Evolutionary conservation across 2,329 filamentous ascomycete genomes (phyloP), one percentile per base, ranked within the genome.

Genomic region (Ophiostoma novo-ulmi): DNA sequence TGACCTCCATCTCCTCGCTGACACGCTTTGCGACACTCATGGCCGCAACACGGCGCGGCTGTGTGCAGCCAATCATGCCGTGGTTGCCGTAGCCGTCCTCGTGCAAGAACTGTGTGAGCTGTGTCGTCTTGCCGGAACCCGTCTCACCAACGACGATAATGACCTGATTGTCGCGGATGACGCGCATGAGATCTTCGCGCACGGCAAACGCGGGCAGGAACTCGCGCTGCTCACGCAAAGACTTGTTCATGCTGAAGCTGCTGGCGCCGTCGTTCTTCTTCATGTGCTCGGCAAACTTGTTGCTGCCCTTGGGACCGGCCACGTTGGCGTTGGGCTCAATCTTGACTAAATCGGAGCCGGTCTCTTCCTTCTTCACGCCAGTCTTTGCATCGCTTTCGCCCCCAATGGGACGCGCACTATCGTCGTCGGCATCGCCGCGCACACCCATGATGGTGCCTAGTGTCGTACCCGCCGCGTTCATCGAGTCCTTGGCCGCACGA

Each of bases 21-120:
- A 99, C 95, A 83, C 95, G 93, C 80, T 98, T 98, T 1, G 95
- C 95, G 38, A 99, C 95, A 81, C 94, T 97, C 95, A 99, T 99
- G 31, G 95, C 95, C 35, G 95, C 95, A 44, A 99, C 96, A 84
- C 95, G 91, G 76, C 95, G 88, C 69, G 95, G 95, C 75, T 99
- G 95, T 1, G 95, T 99, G 78, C 95, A 99, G 5, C 93, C 94
- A 75, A 99, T 98, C 85, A 97, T 89, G 67, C 95, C 95, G 41
- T 85, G 82, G 70, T 90, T 91, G 17, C 90, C 92, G 78, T 97
- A 99, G 0, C 96, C 96, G 76, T 98, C 95, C 79, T 99, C 95
- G 77, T 96, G 89, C 11, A 99, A 83, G 75, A 98, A 99, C 77
- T 99, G 96, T 0, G 96, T 97, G 72, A 99, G 82, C 80, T 99